Base-by-base conservation (phyloP, 1,139 yeast genomes). In the Hansenula sp. region DNA sequence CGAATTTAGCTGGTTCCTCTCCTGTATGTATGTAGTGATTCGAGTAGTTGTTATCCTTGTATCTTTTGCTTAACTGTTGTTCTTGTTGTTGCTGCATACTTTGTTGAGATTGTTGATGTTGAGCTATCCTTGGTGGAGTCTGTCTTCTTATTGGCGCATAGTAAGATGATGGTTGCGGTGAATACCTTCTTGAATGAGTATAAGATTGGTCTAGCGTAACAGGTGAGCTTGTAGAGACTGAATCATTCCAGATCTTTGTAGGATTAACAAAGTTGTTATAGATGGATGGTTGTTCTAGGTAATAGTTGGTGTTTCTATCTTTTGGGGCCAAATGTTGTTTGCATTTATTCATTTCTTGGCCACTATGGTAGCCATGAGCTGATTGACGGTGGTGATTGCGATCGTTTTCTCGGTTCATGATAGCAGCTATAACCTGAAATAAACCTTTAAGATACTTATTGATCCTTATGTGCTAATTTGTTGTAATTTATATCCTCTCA, bases 1-100 rank as follows among this genome's bases (percentile, higher is more conserved):
- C 79, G 54, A 74, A 79, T 25, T 68, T 67, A 35, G 79, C 81
- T 0, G 96, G 96, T 4, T 72, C 58, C 10, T 66, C 63, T 0
- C 83, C 84, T 0, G 82, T 69, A 50, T 81, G 86, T 35, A 89
- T 66, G 59, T 77, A 84, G 51, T 81, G 71, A 54, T 85, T 84
- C 12, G 88, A 72, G 57, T 84, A 88, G 62, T 90, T 95, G 57
- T 85, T 86, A 5, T 48, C 53, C 28, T 46, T 54, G 39, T 25
- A 38, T 25, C 24, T 31, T 12, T 28, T 36, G 3, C 4, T 12
- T 12, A 16, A 11, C 9, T 21, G n/a, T 18, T 34, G 38, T 3
- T 24, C 19, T 36, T 32, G 24, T 17, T 35, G 29, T 32, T 39
- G 28, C 28, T 21, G 36, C 18, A 15, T 16, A 15, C 30, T 27